Evolutionary conservation across 768 basidiomycete genomes (phyloP).

Genomic region (Calocybe cyanea): DNA sequence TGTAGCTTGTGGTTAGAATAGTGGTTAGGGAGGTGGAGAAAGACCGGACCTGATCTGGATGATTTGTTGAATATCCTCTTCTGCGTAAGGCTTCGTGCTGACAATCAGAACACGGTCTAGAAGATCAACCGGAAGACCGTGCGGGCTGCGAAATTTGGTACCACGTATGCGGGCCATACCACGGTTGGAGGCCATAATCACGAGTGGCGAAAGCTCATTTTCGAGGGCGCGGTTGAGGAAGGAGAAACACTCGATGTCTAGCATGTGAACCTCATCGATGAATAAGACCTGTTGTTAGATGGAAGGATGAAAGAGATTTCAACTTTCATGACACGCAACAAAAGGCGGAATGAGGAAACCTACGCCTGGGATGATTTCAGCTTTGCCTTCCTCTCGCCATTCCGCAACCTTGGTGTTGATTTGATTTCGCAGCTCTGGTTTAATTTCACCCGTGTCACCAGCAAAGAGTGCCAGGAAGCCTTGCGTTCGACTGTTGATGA

Average conservation of each 20-base stretch:
- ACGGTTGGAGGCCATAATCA: constrained; percentile 98
- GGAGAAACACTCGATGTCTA: constrained; percentile 99
- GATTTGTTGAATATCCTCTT: constrained; percentile 86
- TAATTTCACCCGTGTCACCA: constrained; percentile 98
- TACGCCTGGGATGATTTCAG: constrained; percentile 95
- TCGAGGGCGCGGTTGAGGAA: constrained; percentile 97
- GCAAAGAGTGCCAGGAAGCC: constrained; percentile 94
- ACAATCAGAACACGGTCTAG: constrained; percentile 96
- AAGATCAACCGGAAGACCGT: constrained; percentile 92
- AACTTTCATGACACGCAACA: background rate
- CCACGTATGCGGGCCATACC: constrained; percentile 94
- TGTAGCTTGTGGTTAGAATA: constrained; percentile 22
- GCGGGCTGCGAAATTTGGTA: constrained; percentile 91
- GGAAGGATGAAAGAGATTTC: background rate
- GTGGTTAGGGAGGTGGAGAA: background rate
- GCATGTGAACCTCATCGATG: constrained; percentile 99
- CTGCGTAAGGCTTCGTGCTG: constrained; percentile 81
- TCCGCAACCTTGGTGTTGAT: constrained; percentile 96
- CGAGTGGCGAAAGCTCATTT: constrained; percentile 87
- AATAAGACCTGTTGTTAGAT: constrained; percentile 71
- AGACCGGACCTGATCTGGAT: constrained; percentile 75
- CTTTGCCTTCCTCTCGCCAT: constrained; percentile 98
- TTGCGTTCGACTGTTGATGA: constrained; percentile 98
- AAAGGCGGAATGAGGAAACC: constrained; percentile 22
- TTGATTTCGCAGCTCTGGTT: constrained; percentile 92